phyloP scores from a whole-genome alignment of 2,329 filamentous ascomycete genomes.

The Magnaporthiopsis rhizophila region DNA sequence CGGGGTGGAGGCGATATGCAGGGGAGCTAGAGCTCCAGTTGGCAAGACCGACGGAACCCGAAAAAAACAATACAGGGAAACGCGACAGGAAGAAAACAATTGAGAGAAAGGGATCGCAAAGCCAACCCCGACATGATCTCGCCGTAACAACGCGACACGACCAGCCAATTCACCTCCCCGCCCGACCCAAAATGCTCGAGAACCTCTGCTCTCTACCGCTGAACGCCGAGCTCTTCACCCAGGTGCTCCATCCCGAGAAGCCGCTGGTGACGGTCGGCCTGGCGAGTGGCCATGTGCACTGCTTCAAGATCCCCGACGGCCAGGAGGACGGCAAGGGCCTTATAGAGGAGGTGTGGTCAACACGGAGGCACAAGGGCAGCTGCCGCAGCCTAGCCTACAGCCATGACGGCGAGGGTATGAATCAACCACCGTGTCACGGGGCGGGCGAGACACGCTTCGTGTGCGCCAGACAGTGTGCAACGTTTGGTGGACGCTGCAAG shows the following conservation, averaged over 20 bases:
- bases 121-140: background rate
- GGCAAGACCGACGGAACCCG: no score
- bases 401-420: slow-evolving; percentile 61
- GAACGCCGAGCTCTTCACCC: slow-evolving; percentile 77
- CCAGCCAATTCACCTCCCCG: background rate
- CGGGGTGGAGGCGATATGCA: no score
- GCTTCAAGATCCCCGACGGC: slow-evolving; percentile 60
- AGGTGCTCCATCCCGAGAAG: slow-evolving; percentile 76
- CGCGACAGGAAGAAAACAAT: background rate
- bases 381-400: slow-evolving; percentile 76
- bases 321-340: slow-evolving; percentile 61
- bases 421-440: background rate
- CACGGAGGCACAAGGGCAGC: slow-evolving; percentile 86
- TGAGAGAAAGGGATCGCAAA: no score
- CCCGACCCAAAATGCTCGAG: slow-evolving; percentile 62
- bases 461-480: background rate
- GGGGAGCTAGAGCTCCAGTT: no score
- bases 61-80: no score
- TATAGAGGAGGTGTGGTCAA: slow-evolving; percentile 80
- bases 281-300: slow-evolving; percentile 76
- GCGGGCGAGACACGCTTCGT: background rate
- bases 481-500: background rate
- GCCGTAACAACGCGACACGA: background rate
- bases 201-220: slow-evolving; percentile 87
- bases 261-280: slow-evolving; percentile 83